Evolutionary conservation across 2,329 filamentous ascomycete genomes (phyloP).

Genomic region (Exutisphaerella laricina): DNA sequence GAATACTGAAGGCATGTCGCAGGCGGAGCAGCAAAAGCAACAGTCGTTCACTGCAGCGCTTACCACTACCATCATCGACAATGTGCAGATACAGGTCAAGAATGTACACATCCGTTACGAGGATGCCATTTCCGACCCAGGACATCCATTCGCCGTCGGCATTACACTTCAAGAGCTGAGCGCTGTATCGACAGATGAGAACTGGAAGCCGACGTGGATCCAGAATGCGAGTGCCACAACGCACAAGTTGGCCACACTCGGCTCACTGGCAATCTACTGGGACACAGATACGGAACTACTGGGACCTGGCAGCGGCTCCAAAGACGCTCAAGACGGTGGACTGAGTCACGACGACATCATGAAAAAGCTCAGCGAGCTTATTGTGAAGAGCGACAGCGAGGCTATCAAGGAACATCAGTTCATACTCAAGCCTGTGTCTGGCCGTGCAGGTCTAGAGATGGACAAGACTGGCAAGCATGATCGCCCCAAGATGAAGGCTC

Average conservation of each 20-base stretch:
- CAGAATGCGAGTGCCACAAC: slow-evolving; percentile 77
- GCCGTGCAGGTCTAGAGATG: slow-evolving; percentile 88
- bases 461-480: slow-evolving; percentile 83
- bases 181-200: slow-evolving; percentile 87
- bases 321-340: slow-evolving; percentile 54
- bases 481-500: slow-evolving; percentile 81
- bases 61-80: slow-evolving; percentile 95
- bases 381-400: slow-evolving; percentile 62
- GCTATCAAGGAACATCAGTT: slow-evolving; percentile 68
- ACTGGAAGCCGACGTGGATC: slow-evolving; percentile 95
- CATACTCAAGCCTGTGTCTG: slow-evolving; percentile 91
- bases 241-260: slow-evolving; percentile 88
- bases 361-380: slow-evolving; percentile 68
- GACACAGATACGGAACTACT: slow-evolving; percentile 87
- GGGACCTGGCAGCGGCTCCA: slow-evolving; percentile 70
- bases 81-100: slow-evolving; percentile 94
- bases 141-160: slow-evolving; percentile 90
- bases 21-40: slow-evolving; percentile 93
- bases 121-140: slow-evolving; percentile 89
- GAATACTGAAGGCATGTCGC: slow-evolving; percentile 85
- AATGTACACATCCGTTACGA: slow-evolving; percentile 99
- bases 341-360: slow-evolving; percentile 73
- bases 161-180: slow-evolving; percentile 94
- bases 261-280: slow-evolving; percentile 92
- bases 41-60: slow-evolving; percentile 96